Evolutionary conservation across 176 grass and related monocot species (phyloP), one percentile per base, ranked within the genome.

Genomic region (Aegilops speltoides): DNA sequence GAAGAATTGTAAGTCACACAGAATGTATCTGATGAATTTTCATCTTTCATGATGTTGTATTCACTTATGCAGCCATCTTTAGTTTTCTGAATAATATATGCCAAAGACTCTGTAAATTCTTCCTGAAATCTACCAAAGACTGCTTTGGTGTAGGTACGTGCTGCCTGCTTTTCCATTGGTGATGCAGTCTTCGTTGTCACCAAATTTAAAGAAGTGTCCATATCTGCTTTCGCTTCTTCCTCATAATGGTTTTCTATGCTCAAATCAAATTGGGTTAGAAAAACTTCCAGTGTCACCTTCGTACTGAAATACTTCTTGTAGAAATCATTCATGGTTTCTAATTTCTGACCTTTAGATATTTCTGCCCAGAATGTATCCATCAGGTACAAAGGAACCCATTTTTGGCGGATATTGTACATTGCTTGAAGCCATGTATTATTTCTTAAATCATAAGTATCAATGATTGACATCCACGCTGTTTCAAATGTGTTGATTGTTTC

Each of bases 101-200:
- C 93, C 60, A 98, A 87, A 73, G 96, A 98, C 66, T 93, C 88
- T 33, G 86, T 93, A 86, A 98, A 98, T 86, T 98, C 90, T 83
- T 98, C 96, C 70, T 96, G 93, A 89, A 98, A 98, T 81, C 88
- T 94, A 85, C 64, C 80, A 70, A 98, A 98, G 16, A 94, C 87
- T 79, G 90, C 90, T 83, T 93, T 95, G 24, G 92, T 96, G 77
- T 96, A 98, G 16, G 85, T 90, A 77, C 33, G 61, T 85, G 90
- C 90, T 78, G 96, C 96, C 88, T 98, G 93, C 81, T 96, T 98
- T 84, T 98, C 96, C 88, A 98, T 96, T 73, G 88, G 82, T 0
- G 88, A 98, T 76, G 92, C 88, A 61, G 96, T 98, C 82, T 91
- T 96, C 79, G 91, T 84, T 77, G 41, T 85, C 79, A 87, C 84